These are phyloP conservation scores for Ophiocordyceps camponoti-rufipedis DNA, from an alignment of 2,329 filamentous ascomycete species.

Conservation along the genomic window DNA sequence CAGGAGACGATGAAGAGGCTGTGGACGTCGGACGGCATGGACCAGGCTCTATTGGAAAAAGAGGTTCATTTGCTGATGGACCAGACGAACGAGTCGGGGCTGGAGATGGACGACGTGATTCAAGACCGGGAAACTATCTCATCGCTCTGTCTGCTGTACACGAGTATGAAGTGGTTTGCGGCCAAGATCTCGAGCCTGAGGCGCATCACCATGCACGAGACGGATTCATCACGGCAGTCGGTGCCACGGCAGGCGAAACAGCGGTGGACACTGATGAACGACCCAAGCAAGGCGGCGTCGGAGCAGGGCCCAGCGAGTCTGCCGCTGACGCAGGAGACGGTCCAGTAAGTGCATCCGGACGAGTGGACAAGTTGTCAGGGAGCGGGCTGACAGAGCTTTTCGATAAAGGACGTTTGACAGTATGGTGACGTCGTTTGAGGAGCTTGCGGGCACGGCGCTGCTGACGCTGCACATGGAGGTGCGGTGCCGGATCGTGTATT, in stretches of 20 bases:
- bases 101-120: slow-evolving; percentile 70
- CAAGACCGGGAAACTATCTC: slow-evolving; percentile 75
- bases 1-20: slow-evolving; percentile 51
- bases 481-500: slow-evolving; percentile 68
- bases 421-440: slow-evolving; percentile 66
- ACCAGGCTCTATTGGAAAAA: slow-evolving; percentile 41
- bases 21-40: slow-evolving; percentile 34
- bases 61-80: slow-evolving; percentile 40
- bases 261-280: slow-evolving; percentile 68
- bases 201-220: slow-evolving; percentile 59
- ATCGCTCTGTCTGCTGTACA: slow-evolving; percentile 75
- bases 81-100: slow-evolving; percentile 37
- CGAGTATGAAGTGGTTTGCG: slow-evolving; percentile 95
- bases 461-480: slow-evolving; percentile 80
- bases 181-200: slow-evolving; percentile 67
- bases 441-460: slow-evolving; percentile 61
- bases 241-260: slow-evolving; percentile 41
- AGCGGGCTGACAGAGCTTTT: background rate
- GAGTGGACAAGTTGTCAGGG: too few relatives aligned
- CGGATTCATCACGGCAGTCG: slow-evolving; percentile 41
- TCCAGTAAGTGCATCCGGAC: slow-evolving; percentile 36
- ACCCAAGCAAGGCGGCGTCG: slow-evolving; percentile 35
- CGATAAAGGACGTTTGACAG: slow-evolving; percentile 56
- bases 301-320: slow-evolving; percentile 58
- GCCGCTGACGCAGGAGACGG: slow-evolving; percentile 74